A percentile compares a stretch with the other conserved stretches of the same genome.
Conservation (phyloP, 2,329 filamentous ascomycete genomes). For the Fusarium penzigii region DNA sequence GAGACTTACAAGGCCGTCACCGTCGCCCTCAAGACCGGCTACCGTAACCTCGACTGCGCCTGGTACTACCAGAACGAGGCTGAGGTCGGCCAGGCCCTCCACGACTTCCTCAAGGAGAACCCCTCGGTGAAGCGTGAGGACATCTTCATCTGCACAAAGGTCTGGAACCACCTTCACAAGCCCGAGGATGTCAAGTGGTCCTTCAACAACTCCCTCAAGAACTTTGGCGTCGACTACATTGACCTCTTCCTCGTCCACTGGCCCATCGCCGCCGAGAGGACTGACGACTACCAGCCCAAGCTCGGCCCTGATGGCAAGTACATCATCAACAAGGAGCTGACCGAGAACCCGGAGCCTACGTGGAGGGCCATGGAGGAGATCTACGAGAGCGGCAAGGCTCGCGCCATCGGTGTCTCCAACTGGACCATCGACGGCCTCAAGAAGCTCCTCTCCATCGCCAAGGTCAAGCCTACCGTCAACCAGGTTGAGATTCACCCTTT, state of each 20-base stretch:
- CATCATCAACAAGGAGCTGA: conserved; percentile 48
- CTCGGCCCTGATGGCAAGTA: conserved; percentile 49
- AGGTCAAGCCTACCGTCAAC: conserved; percentile 51
- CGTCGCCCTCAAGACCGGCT: conserved; percentile 46
- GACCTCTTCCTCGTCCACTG: conserved; percentile 55
- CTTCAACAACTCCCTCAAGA: conserved; percentile 48
- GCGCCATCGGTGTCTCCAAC: conserved; percentile 54
- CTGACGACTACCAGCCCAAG: conserved; percentile 43
- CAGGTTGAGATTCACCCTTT: conserved; percentile 43
- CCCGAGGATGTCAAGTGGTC: conserved; percentile 50
- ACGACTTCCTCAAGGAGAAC: conserved; percentile 32
- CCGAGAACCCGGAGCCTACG: conserved; percentile 41
- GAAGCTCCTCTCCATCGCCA: conserved; percentile 35
- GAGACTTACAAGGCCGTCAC: conserved; percentile 36
- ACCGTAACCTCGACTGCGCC: conserved; percentile 51
- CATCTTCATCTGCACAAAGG: conserved; percentile 58
- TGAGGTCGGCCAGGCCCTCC: conserved; percentile 45
- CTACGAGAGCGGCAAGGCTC: conserved; percentile 39
- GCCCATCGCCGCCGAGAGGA: conserved; percentile 47
- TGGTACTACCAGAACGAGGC: conserved; percentile 47
- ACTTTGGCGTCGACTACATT: conserved; percentile 53
- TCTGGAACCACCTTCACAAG: conserved; percentile 60
- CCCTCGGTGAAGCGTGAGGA: conserved; percentile 35
- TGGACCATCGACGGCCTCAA: conserved; percentile 46
- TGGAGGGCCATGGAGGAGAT: conserved; percentile 60